Percentiles rank a stretch among this genome's conserved stretches.
Evolutionary conservation across 345 rosid genomes (phyloP).

Genomic region (Geranium brycei): DNA sequence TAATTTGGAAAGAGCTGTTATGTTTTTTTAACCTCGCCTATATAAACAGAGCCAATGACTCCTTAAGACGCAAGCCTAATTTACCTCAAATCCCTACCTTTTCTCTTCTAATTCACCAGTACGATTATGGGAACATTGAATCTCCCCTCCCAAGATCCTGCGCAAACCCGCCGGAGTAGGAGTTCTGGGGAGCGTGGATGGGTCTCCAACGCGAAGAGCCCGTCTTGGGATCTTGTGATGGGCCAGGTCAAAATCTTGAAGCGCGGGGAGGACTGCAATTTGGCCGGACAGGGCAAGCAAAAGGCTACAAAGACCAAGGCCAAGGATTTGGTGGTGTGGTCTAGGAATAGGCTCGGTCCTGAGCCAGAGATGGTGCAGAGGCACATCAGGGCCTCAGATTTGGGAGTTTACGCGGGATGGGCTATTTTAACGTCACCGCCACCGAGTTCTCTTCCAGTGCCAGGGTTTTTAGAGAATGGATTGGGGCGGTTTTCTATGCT

Average conservation of each 20-base stretch:
- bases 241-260: conserved; percentile 52
- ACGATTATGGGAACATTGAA: no score
- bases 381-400: conserved; percentile 21
- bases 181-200: no score
- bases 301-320: not conserved
- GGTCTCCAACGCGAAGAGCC: conserved; percentile 7
- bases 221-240: conserved; percentile 28
- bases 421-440: conserved; percentile 33
- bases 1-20: no score
- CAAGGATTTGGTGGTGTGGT: conserved; percentile 24
- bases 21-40: no score
- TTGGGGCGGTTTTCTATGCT: conserved; percentile 13
- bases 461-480: conserved; percentile 27
- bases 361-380: conserved; percentile 31
- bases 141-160: no score
- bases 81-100: no score
- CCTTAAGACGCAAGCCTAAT: no score
- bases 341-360: conserved; percentile 41
- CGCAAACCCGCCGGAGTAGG: no score
- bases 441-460: conserved; percentile 53
- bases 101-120: no score
- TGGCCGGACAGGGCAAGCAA: not conserved
- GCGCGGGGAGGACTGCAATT: conserved; percentile 33
- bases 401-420: conserved; percentile 19
- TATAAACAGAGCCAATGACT: no score